These are phyloP conservation scores for Sclerospora graminicola DNA, from an alignment of 352 stramenopile species.

Conservation along the genomic window DNA sequence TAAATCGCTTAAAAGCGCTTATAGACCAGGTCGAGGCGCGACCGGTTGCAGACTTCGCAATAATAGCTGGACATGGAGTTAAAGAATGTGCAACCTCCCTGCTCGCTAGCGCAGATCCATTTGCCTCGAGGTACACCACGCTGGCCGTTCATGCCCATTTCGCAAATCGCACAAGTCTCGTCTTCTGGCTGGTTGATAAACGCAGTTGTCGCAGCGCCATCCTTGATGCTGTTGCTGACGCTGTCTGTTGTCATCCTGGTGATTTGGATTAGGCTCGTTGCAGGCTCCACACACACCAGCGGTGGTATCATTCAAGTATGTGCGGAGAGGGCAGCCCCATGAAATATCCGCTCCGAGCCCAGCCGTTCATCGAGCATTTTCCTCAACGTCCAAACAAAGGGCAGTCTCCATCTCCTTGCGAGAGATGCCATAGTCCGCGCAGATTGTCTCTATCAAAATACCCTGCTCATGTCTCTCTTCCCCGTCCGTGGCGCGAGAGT, in stretches of 20 bases:
- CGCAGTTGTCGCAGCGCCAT: slow-evolving; percentile 75
- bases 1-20: no score
- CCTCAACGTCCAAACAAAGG: slow-evolving; percentile 34
- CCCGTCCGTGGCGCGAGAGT: slow-evolving; percentile 32
- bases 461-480: slow-evolving; percentile 20
- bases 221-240: slow-evolving; percentile 33
- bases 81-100: no score
- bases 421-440: slow-evolving; percentile 51
- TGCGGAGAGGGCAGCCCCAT: slow-evolving; percentile 71
- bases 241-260: slow-evolving; percentile 19
- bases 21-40: no score
- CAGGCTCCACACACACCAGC: slow-evolving; percentile 39
- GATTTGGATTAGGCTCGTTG: slow-evolving; percentile 48
- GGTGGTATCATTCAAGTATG: slow-evolving; percentile 50
- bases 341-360: slow-evolving; percentile 9
- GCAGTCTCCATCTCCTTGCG: slow-evolving; percentile 39
- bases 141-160: no score
- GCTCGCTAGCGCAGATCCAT: no score
- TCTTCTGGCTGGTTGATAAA: slow-evolving; percentile 77
- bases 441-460: slow-evolving; percentile 60
- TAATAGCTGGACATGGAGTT: no score
- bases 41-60: no score
- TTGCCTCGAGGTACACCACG: no score
- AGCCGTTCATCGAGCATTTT: slow-evolving; percentile 9
- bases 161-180: no score